Conservation (phyloP, 2,329 filamentous ascomycete species). For the Zymoseptoria tritici region DNA sequence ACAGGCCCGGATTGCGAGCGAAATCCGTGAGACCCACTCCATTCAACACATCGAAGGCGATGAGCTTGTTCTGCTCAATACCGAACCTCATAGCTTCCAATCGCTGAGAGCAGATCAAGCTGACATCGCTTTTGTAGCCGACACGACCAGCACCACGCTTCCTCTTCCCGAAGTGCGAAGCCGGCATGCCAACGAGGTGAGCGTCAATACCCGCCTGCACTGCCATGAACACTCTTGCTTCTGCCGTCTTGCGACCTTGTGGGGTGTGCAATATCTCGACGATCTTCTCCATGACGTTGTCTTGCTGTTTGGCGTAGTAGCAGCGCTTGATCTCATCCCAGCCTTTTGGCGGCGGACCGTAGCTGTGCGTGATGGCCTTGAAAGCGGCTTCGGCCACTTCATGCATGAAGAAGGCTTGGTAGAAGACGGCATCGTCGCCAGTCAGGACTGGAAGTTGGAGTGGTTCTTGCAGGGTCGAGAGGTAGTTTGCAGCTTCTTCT, state of each 20-base stretch:
- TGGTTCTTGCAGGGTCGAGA: not conserved
- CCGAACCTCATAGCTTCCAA: not conserved
- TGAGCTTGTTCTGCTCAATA: not conserved
- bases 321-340: not conserved
- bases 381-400: not conserved
- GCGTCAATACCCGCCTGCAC: not conserved
- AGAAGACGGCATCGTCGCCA: not conserved
- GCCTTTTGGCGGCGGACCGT: not conserved
- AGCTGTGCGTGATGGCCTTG: not conserved
- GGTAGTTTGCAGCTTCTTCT: not conserved
- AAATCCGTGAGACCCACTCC: not conserved
- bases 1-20: not conserved
- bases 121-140: not conserved
- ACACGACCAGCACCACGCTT: not conserved
- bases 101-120: not conserved
- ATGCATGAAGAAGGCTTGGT: not conserved
- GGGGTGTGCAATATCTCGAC: not conserved
- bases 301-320: not conserved
- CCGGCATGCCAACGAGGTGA: not conserved
- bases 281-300: not conserved
- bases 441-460: not conserved
- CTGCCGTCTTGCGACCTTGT: not conserved
- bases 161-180: not conserved
- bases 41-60: not conserved
- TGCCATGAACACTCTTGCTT: not conserved